Evolutionary conservation across 2,329 filamentous ascomycete genomes (phyloP).

Genomic region (Diplodia sapinea): DNA sequence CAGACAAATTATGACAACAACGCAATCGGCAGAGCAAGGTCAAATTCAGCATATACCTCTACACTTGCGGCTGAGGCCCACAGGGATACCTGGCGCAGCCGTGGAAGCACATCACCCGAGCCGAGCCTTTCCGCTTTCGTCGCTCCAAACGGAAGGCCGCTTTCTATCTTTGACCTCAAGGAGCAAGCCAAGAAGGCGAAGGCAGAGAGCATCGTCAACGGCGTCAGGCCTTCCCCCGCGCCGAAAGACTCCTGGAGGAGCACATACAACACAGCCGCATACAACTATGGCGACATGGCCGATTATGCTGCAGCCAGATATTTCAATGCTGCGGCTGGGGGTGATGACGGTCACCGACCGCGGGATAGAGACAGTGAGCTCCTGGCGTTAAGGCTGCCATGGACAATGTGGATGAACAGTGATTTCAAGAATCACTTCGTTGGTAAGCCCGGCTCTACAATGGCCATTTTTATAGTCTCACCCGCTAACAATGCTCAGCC

Average conservation of each 20-base stretch:
- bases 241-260: conserved; percentile 25
- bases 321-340: not conserved
- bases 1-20: conserved; percentile 3
- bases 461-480: not conserved
- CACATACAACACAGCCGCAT: not conserved
- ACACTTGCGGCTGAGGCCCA: not conserved
- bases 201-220: conserved; percentile 12
- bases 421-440: conserved; percentile 43
- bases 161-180: conserved; percentile 29
- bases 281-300: conserved; percentile 19
- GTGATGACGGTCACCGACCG: not conserved
- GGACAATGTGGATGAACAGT: conserved; percentile 47
- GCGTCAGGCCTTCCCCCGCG: not conserved
- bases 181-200: conserved; percentile 22
- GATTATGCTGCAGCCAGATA: conserved; percentile 9
- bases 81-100: conserved; percentile 20
- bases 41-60: conserved; percentile 11
- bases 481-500: not conserved
- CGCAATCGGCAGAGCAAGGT: conserved; percentile 3
- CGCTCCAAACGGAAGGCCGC: conserved; percentile 1
- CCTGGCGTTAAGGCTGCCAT: conserved; percentile 40
- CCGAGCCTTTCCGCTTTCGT: conserved; percentile 3
- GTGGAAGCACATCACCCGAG: conserved; percentile 9
- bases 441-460: not conserved
- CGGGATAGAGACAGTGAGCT: conserved; percentile 19